phyloP scores from a whole-genome alignment of 768 basidiomycete species.

The Coprinopsis marcescibilis region DNA sequence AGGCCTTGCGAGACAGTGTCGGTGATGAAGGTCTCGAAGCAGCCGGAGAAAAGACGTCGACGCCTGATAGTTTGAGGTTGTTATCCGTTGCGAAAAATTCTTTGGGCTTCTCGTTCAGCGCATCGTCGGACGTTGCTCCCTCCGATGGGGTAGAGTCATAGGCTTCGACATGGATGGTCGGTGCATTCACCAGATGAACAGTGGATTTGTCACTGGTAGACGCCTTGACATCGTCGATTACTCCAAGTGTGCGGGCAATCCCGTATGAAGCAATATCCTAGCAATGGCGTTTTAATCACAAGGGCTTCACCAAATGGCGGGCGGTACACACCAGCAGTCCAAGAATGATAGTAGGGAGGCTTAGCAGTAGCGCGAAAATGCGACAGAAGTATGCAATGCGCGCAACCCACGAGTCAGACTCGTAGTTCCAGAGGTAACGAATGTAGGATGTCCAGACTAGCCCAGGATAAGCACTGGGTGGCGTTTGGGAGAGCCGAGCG shows the following conservation, averaged over 20 bases:
- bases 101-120: slow-evolving; percentile 22
- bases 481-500: slow-evolving; percentile 21
- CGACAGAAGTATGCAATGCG: slow-evolving; percentile 59
- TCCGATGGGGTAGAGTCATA: slow-evolving; percentile 16
- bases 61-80: slow-evolving; percentile 57
- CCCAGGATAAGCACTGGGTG: slow-evolving; percentile 33
- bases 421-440: slow-evolving; percentile 58
- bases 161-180: slow-evolving; percentile 25
- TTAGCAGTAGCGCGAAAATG: slow-evolving; percentile 56
- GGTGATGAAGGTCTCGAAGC: slow-evolving; percentile 65
- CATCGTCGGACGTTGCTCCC: slow-evolving; percentile 16
- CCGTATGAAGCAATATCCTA: slow-evolving; percentile 80
- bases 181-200: slow-evolving; percentile 23
- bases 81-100: slow-evolving; percentile 47
- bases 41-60: slow-evolving; percentile 69
- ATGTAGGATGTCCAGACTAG: slow-evolving; percentile 57
- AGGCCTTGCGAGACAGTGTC: slow-evolving; percentile 35
- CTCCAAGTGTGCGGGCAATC: slow-evolving; percentile 76
- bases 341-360: slow-evolving; percentile 56
- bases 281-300: slow-evolving; percentile 4
- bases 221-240: slow-evolving; percentile 69
- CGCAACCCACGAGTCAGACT: slow-evolving; percentile 61
- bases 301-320: slow-evolving; percentile 1
- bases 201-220: slow-evolving; percentile 59
- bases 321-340: slow-evolving; percentile 44